Conservation (phyloP, 1,284 basidiomycete species). For the Earliella scabrosa region DNA sequence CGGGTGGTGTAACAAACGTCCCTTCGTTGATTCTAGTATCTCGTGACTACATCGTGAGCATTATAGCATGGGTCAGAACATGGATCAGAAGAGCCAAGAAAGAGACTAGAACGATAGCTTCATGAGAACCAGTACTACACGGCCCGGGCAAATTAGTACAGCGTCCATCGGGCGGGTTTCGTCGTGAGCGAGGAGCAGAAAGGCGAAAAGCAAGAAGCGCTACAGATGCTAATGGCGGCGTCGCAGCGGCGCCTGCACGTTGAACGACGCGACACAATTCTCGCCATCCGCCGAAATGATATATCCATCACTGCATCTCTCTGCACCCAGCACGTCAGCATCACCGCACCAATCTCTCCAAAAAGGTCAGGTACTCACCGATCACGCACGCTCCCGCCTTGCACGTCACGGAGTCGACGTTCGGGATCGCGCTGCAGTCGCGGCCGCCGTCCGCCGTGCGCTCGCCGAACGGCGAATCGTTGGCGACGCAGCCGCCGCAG, state of each 20-base stretch:
- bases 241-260: background rate
- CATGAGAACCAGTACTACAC: no score
- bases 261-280: conserved; percentile 12
- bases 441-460: conserved; percentile 20
- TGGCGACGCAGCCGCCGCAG: conserved; percentile 30
- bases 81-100: no score
- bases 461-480: conserved; percentile 27
- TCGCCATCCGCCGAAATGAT: conserved; percentile 15
- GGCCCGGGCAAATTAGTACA: no score
- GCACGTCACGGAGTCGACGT: conserved; percentile 28
- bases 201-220: no score
- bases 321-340: conserved; percentile 1
- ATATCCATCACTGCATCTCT: conserved; percentile 19
- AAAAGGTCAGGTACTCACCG: conserved; percentile 26
- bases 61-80: no score
- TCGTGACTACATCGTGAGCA: no score
- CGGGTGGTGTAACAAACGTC: no score
- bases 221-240: background rate
- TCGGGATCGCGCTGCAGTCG: conserved; percentile 32
- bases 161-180: no score
- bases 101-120: no score
- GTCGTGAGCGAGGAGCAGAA: no score
- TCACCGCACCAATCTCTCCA: background rate
- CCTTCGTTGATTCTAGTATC: no score
- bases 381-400: conserved; percentile 23